Evolutionary conservation across 1,139 yeast genomes (phyloP), one percentile per base, ranked within the genome.

Genomic region (Eremothecium coryli): DNA sequence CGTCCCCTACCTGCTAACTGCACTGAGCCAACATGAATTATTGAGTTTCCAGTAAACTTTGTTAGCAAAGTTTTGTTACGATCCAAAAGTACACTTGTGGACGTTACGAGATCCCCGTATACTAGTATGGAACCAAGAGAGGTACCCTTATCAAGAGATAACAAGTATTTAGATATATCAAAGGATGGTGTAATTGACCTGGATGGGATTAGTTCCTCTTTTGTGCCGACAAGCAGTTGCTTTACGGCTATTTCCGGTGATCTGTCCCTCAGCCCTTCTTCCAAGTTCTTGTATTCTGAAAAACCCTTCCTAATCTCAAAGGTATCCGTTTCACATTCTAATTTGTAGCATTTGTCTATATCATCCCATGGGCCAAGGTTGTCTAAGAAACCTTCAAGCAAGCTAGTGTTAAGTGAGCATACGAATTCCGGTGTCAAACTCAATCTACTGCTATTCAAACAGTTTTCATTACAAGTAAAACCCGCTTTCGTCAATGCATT

Each of bases 1-100:
- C 99, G 72, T 1, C 99, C 99, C 34, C 93, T 68, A 1, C 98
- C 99, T 0, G 86, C 72, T 1, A 84, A 77, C 55, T 93, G 99
- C 2, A 82, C 73, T 1, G 90, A 76, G 1, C 93, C 94, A 3
- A 80, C 70, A 35, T 48, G 53, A 5, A 56, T 38, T 24, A 49
- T 39, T 0, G 56, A 38, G 24, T 46, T 50, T 8, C 48, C 45
- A 6, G 60, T 59, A n/a, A 54, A 31, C n/a, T 47, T 38, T 1
- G 55, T 49, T 36, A 88, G 60, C 36, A 84, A 55, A 9, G 64
- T 53, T 33, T 74, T 71, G 55, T 90, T 90, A 32, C 71, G 68
- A 50, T 88, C 95, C 44, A 90, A 63, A 51, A 90, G 61, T 0
- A 85, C 72, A 38, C 73, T 79, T 0, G 98, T 90, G 0, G 97